Percentiles rank a stretch among this genome's conserved stretches.
phyloP scores from a whole-genome alignment of 2,329 filamentous ascomycete species.

The Pestalotiopsis sp. region DNA sequence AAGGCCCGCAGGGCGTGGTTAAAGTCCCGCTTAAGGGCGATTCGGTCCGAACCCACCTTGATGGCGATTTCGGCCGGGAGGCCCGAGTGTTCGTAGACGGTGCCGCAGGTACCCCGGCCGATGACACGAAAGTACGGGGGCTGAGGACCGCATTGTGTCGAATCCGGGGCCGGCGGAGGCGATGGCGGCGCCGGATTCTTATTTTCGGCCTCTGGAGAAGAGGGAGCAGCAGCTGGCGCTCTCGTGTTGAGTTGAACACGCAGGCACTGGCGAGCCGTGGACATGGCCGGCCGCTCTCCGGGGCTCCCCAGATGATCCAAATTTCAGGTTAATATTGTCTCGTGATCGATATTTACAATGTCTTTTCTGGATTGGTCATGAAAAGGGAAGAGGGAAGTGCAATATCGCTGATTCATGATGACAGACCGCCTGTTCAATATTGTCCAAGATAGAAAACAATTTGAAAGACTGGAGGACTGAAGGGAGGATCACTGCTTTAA shows the following conservation, averaged over 20 bases:
- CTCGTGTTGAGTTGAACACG: background rate
- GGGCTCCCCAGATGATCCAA: background rate
- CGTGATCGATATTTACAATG: background rate
- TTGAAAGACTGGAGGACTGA: background rate
- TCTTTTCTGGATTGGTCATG: background rate
- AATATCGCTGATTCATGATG: background rate
- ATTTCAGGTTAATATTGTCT: background rate
- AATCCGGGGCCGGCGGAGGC: background rate
- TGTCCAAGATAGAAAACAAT: background rate
- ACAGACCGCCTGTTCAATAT: background rate
- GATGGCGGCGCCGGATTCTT: background rate
- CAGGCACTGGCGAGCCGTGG: background rate
- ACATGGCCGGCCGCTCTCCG: background rate
- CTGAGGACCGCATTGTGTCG: background rate
- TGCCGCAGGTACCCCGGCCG: constrained; percentile 3
- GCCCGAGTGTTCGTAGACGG: background rate
- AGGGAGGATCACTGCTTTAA: background rate
- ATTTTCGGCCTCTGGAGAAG: background rate
- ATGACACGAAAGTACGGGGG: background rate
- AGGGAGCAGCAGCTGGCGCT: background rate
- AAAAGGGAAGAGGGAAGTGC: background rate
- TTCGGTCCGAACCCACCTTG: constrained; percentile 3
- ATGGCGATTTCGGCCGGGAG: constrained; percentile 2
- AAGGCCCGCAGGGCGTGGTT: background rate
- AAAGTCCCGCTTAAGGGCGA: background rate